Evolutionary conservation across 2,329 filamentous ascomycete species (phyloP), one percentile per base, ranked within the genome.

Genomic region (Myriosclerotinia scirpicola): DNA sequence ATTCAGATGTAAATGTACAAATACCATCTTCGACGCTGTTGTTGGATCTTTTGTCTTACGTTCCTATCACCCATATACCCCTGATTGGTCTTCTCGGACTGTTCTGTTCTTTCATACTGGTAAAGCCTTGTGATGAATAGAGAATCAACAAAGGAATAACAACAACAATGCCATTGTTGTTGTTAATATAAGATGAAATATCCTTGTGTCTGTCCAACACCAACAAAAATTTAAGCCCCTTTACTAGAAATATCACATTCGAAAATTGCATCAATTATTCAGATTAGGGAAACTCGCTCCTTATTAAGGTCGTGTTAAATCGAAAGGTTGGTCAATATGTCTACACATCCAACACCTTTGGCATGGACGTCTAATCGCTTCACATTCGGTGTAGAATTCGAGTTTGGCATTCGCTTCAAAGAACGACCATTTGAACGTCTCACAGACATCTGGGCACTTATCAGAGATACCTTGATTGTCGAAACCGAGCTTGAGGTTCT

Each of bases 381-480:
- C 30, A 65, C 63, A 7, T 65, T 65, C 22, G 63, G 63, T 14
- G 40, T 65, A 48, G 63, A 65, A 15, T 38, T 65, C 12, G 62
- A 59, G n/a, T 59, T 58, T 38, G 62, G 11, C 14, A 38, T 58
- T 30, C 58, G 58, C 44, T 38, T 60, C 14, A 3, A 11, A 60
- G 12, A 30, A 38, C 34, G 17, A n/a, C 26, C 20, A 17, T 46
- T 38, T 15, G 3, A 12, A 17, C 1, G 12, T 4, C 12, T 26
- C 5, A 26, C 2, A 4, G 2, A 34, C 4, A n/a, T 38, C 17
- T 20, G 26, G n/a, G 40, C 3, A 17, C 3, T 54, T 36, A 3
- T 54, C 17, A 42, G 38, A 55, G 52, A 64, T 6, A 64, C 50
- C 34, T 34, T 64, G 40, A n/a, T 64, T 2, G 38, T 17, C 20